Percentiles rank a stretch among this genome's conserved stretches.
Conservation (phyloP, 805 yeast genomes). For the Kuraishia molischiana region DNA sequence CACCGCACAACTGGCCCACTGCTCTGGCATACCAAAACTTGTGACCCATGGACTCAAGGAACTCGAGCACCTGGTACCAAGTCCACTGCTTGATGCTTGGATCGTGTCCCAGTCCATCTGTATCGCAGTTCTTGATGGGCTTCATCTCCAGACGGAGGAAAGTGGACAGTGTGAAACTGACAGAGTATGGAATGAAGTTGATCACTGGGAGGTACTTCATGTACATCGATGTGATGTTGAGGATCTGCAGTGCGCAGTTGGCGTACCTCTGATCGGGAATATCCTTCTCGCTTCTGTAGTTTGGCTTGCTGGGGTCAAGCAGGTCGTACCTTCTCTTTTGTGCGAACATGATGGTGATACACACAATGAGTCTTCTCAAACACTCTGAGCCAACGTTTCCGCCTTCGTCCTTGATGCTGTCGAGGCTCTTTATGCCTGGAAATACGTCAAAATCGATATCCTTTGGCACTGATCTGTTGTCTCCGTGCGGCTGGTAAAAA, state of each 20-base stretch:
- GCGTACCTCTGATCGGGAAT: constrained; percentile 11
- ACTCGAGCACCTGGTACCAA: constrained; percentile 6
- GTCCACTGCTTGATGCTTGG: constrained; percentile 7
- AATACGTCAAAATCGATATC: constrained; percentile 15
- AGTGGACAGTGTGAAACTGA: constrained; percentile 9
- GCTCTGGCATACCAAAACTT: constrained; percentile 11
- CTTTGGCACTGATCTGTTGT: constrained; percentile 14
- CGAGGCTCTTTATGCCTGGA: constrained; percentile 5
- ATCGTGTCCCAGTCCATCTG: constrained; percentile 7
- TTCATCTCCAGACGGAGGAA: constrained; percentile 9
- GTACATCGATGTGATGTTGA: constrained; percentile 10
- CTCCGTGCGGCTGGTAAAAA: constrained; percentile 25
- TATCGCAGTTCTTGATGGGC: constrained; percentile 8
- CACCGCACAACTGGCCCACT: constrained; percentile 9
- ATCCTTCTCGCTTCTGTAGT: constrained; percentile 7
- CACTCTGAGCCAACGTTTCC: constrained; percentile 9
- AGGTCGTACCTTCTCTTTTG: constrained; percentile 11
- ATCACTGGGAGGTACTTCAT: constrained; percentile 8
- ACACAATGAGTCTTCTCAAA: constrained; percentile 10
- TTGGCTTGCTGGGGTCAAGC: constrained; percentile 6
- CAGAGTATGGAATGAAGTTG: constrained; percentile 10
- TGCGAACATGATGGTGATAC: constrained; percentile 11
- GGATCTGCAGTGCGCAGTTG: constrained; percentile 9
- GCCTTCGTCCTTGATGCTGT: constrained; percentile 4
- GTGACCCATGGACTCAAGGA: constrained; percentile 5